Evolutionary conservation across 1,284 basidiomycete species (phyloP).

Genomic region (Malassezia pachydermatis): DNA sequence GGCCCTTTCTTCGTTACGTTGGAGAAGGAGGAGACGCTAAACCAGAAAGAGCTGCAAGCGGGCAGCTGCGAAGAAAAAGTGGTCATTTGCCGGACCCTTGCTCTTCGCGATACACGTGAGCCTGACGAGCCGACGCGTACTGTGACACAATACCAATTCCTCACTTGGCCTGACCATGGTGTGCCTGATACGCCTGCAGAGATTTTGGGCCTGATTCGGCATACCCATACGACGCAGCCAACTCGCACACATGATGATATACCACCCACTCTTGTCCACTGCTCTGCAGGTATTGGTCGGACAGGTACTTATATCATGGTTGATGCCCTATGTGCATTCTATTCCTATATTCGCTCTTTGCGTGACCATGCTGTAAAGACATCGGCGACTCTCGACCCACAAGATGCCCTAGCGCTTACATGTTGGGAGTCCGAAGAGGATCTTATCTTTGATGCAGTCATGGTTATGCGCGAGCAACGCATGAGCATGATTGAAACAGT

Average conservation of each 20-base stretch:
- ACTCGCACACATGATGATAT: conserved; percentile 4
- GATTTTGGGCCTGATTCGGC: conserved; percentile 30
- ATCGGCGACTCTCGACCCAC: not conserved
- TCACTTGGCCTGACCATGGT: conserved; percentile 46
- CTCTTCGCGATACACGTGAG: conserved; percentile 17
- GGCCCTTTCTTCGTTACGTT: not conserved
- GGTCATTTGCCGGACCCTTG: conserved; percentile 28
- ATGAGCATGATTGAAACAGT: conserved; percentile 45
- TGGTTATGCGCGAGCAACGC: conserved; percentile 36
- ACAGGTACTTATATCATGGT: conserved; percentile 43
- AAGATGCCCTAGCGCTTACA: not conserved
- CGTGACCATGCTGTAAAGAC: conserved; percentile 10
- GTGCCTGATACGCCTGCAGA: conserved; percentile 35
- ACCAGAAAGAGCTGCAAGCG: not conserved
- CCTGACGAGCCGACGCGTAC: conserved; percentile 15
- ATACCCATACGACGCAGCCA: conserved; percentile 20
- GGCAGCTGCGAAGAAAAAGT: not conserved
- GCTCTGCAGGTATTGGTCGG: conserved; percentile 45
- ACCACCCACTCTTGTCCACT: conserved; percentile 45
- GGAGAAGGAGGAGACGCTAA: not conserved
- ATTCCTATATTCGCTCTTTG: conserved; percentile 23
- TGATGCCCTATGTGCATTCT: conserved; percentile 32
- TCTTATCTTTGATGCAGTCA: conserved; percentile 7
- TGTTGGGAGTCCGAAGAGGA: conserved; percentile 12
- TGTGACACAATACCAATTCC: conserved; percentile 29